phyloP scores from a whole-genome alignment of 164 flowering plant species.

The Magnolia changhungtana region DNA sequence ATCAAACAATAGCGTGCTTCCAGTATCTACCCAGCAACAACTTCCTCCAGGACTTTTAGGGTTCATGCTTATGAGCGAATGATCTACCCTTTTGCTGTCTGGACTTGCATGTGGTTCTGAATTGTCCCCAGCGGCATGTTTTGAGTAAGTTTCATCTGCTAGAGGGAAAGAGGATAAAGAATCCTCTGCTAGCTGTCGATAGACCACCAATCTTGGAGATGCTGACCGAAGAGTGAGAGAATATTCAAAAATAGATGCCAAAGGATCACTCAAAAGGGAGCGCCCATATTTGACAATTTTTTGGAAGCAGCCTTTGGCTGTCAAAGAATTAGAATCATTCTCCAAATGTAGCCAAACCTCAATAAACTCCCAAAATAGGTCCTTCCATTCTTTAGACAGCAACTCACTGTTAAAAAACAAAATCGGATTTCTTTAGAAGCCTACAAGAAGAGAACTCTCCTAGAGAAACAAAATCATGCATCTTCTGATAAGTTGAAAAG shows the following conservation, averaged over 20 bases:
- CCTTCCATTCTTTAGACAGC: slow-evolving; percentile 78
- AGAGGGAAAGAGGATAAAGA: slow-evolving; percentile 79
- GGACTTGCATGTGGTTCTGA: slow-evolving; percentile 23
- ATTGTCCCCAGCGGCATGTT: slow-evolving; percentile 2
- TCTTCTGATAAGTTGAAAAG: not conserved
- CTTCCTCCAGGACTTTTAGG: slow-evolving; percentile 56
- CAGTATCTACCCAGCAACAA: slow-evolving; percentile 98
- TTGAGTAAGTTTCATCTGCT: slow-evolving; percentile 39
- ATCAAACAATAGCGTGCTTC: slow-evolving; percentile 59
- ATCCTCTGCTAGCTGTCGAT: slow-evolving; percentile 83
- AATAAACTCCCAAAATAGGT: slow-evolving; percentile 78
- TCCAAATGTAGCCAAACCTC: slow-evolving; percentile 60
- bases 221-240: slow-evolving; percentile 86
- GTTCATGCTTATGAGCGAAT: slow-evolving; percentile 51
- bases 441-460: not conserved
- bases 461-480: not conserved
- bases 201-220: slow-evolving; percentile 90
- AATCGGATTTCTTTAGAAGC: not conserved
- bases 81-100: slow-evolving; percentile 29
- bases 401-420: slow-evolving; percentile 56
- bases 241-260: slow-evolving; percentile 75
- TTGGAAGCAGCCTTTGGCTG: slow-evolving; percentile 75
- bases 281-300: slow-evolving; percentile 54
- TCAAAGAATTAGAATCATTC: slow-evolving; percentile 32
- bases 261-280: slow-evolving; percentile 54